phyloP scores from a whole-genome alignment of 352 stramenopile species.

The Blastocystis sp. region DNA sequence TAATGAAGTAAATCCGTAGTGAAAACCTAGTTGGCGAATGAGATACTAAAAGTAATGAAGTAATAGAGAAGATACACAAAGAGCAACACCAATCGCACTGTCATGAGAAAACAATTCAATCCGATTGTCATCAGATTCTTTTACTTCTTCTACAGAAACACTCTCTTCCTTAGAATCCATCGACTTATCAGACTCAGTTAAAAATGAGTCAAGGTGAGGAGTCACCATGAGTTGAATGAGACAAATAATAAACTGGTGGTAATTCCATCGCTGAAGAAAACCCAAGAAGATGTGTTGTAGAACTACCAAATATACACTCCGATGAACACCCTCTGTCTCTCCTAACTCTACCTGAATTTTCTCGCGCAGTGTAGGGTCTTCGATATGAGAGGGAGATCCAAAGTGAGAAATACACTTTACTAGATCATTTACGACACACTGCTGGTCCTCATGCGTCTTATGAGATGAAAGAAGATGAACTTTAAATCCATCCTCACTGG shows the following conservation, averaged over 20 bases:
- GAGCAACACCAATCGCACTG: constrained; percentile 5
- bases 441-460: neutral
- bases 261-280: neutral
- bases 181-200: neutral
- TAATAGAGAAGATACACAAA: neutral
- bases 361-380: neutral
- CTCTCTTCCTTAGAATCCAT: neutral
- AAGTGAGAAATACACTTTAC: neutral
- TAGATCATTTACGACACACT: neutral
- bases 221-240: neutral
- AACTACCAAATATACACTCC: neutral
- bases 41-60: neutral
- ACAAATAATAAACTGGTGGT: neutral
- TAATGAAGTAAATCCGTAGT: neutral
- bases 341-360: neutral
- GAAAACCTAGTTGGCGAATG: neutral
- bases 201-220: neutral
- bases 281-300: neutral
- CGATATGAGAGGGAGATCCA: neutral
- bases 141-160: neutral
- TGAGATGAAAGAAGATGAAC: neutral
- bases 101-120: neutral
- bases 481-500: neutral
- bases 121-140: neutral
- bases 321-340: neutral